Base-by-base conservation (phyloP, 257 asterid genomes). In the Nicotiana tomentosiformis region DNA sequence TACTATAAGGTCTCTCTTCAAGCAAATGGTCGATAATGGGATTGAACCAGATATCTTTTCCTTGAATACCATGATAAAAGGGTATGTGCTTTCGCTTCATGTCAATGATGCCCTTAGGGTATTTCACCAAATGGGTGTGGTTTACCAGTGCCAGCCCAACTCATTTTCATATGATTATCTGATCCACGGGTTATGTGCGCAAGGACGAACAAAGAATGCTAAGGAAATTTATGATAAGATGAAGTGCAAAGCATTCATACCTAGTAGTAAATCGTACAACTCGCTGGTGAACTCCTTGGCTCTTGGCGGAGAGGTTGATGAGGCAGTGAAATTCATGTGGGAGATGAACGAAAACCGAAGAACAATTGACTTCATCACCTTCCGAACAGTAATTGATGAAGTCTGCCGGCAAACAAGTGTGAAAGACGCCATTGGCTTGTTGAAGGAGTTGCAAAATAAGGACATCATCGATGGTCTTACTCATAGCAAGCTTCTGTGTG, bases 41-140 rank as follows among this genome's bases (percentile, higher is more conserved):
- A 83, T 93, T 35, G 96, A 95, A 89, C 98, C 99, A 11, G 98
- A 95, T 89, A 78, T 93, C 18, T 90, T 91, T 82, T 85, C 96
- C 33, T 87, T 95, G 92, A 95, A 95, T 87, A 90, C 89, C 67
- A 88, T 95, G 98, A 95, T 95, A 82, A 95, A 95, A 83, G 99
- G 99, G 8, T 95, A 95, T 78, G 99, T 95, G 84, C 89, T 95
- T 62, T 94, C 98, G 1, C 92, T 94, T 84, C 98, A 95, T 85
- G 92, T 95, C 9, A 94, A 95, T 83, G 99, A 95, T 83, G 99
- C 98, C 17, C 95, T 95, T 10, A 90, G 98, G 85, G 85, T 95
- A 85, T 95, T 93, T 84, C 98, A 95, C 89, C 98, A 95, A 89
- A 89, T 94, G 93, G 98, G 89, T 1, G 90, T 80, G 84, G 95